A percentile compares a stretch with the other conserved stretches of the same genome.
phyloP scores from a whole-genome alignment of 352 stramenopile genomes.

The Phytophthora podocarpi region DNA sequence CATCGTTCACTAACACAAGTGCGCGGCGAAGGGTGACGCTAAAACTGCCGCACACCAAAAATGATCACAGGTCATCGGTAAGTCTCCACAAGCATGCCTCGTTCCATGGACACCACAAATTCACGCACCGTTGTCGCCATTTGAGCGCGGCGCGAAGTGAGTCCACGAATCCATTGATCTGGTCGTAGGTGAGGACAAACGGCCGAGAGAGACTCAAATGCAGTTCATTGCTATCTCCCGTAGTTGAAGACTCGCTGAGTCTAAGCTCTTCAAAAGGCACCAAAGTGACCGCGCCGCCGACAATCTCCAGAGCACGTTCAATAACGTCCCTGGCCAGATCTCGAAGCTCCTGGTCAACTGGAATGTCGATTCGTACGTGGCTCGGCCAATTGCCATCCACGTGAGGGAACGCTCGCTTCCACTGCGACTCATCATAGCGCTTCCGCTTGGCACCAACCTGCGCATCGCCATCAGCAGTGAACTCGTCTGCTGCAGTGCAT shows the following conservation, averaged over 20 bases:
- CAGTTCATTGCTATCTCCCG: constrained; percentile 16
- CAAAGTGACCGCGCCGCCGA: constrained; percentile 33
- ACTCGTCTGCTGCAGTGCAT: background rate
- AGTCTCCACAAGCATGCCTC: background rate
- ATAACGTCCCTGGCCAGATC: constrained; percentile 35
- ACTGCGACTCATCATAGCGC: constrained; percentile 39
- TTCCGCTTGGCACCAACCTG: constrained; percentile 48
- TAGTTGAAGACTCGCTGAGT: constrained; percentile 3
- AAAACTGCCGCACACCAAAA: constrained; percentile 41
- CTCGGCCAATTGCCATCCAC: constrained; percentile 86
- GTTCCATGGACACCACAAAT: background rate
- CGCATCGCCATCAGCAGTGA: background rate
- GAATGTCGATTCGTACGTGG: constrained; percentile 65
- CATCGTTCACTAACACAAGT: constrained; percentile 74
- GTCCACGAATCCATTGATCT: constrained; percentile 74
- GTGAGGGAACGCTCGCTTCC: constrained; percentile 72
- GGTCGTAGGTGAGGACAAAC: constrained; percentile 71
- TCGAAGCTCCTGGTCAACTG: constrained; percentile 29
- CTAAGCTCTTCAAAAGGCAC: constrained; percentile 40
- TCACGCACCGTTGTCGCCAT: constrained; percentile 65
- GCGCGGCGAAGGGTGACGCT: constrained; percentile 39
- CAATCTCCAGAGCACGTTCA: constrained; percentile 32
- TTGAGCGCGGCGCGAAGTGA: constrained; percentile 70
- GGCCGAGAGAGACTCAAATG: constrained; percentile 83
- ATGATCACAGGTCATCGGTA: background rate